Base-by-base conservation (phyloP, 306 rosid species). In the Vigna angularis region DNA sequence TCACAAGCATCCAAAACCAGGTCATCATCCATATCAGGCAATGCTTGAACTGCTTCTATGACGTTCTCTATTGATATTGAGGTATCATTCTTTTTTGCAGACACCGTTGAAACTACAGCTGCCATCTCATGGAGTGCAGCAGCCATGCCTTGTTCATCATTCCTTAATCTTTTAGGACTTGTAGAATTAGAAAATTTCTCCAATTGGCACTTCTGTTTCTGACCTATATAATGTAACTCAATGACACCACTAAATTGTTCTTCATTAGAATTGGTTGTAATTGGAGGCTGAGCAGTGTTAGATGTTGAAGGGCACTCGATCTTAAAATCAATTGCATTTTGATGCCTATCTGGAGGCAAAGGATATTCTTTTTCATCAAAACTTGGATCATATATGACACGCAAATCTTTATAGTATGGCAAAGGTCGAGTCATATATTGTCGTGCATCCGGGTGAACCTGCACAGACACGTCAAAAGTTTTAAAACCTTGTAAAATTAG, bases 351-450 rank as follows among this genome's bases (percentile, higher is more conserved):
- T 83, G 82, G 88, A 71, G 73, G 83, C 17, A 79, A 74, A 76
- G 67, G 48, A 79, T 70, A 73, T 66, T 85, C 88, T 72, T 81
- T 85, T 72, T 74, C 89, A 48, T 82, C 88, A 45, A 72, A 72
- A 69, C 70, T 82, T 38, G 91, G 87, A 70, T 88, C 91, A 55
- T 82, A 92, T 77, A 92, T 90, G 83, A 81, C 18, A 68, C 97
- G 87, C 79, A 91, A 76, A 79, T 88, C 90, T 83, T 85, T 87
- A 51, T 85, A 88, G 70, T 88, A 85, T 10, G 94, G 93, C 55
- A 92, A 82, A 55, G 93, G 94, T 4, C 94, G 90, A 24, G 94
- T 90, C 97, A 92, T 92, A 81, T 87, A 90, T 83, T 92, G 97
- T 18, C 93, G 69, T 34, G 90, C 93, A 74, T 90, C 91, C 9